These are phyloP conservation scores for Syzygium syzygioides DNA, from an alignment of 441 rosid genomes.

Conservation along the genomic window DNA sequence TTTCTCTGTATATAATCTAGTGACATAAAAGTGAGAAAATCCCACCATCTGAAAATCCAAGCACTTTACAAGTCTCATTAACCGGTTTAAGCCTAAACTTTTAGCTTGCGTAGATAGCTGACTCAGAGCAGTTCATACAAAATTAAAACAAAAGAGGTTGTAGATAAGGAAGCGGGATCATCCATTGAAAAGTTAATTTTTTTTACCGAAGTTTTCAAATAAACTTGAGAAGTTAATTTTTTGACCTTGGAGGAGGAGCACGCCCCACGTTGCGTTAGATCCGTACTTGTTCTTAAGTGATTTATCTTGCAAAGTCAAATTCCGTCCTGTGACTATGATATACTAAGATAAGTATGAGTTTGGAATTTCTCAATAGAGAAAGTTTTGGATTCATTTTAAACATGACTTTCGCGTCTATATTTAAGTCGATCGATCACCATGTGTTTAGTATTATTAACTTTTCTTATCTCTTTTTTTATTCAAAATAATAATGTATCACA, in stretches of 20 bases:
- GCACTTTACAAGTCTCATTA: too few species aligned
- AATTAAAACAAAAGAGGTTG: rapidly evolving
- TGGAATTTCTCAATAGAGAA: neutral
- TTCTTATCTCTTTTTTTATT: neutral
- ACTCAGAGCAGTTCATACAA: rapidly evolving
- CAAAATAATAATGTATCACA: neutral
- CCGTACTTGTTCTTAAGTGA: neutral
- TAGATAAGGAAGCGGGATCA: neutral
- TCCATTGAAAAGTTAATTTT: neutral
- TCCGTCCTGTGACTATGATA: neutral
- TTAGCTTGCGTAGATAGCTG: rapidly evolving
- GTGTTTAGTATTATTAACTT: neutral
- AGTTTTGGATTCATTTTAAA: neutral
- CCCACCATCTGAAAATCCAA: neutral
- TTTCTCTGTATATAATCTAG: neutral
- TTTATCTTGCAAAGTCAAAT: neutral
- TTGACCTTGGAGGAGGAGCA: neutral
- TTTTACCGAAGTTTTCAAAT: neutral
- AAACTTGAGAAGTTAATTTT: neutral
- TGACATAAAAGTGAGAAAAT: neutral
- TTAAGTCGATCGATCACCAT: neutral
- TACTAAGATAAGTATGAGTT: neutral
- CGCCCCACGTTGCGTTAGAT: neutral
- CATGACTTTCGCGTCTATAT: neutral
- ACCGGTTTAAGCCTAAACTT: neutral